Evolutionary conservation across 179 eudicot species (phyloP).

Genomic region (Gypsophila paniculata): DNA sequence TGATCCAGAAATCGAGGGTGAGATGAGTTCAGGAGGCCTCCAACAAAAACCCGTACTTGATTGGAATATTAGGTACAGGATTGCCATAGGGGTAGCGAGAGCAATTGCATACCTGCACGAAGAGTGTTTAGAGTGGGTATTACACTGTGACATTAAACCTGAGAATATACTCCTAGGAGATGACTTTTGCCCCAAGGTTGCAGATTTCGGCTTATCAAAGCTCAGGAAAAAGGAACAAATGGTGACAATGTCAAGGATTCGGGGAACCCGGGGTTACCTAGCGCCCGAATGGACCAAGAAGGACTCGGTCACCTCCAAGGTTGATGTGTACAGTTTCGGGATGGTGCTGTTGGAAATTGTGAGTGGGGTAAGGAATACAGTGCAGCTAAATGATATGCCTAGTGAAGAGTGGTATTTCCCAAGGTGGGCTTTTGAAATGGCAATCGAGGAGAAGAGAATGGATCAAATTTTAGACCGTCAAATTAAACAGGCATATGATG

Average conservation of each 20-base stretch:
- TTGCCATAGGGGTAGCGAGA: constrained; percentile 77
- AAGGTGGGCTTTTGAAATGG: constrained; percentile 76
- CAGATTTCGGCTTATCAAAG: constrained; percentile 81
- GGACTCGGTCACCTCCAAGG: constrained; percentile 67
- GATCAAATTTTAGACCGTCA: constrained; percentile 57
- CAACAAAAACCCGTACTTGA: constrained; percentile 54
- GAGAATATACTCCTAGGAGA: constrained; percentile 83
- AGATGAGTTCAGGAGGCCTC: neutral
- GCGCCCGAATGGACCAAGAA: constrained; percentile 79
- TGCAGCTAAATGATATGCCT: constrained; percentile 38
- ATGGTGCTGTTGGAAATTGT: constrained; percentile 76
- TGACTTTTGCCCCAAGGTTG: constrained; percentile 82
- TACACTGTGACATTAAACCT: constrained; percentile 87
- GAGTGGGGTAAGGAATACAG: constrained; percentile 53
- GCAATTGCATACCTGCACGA: constrained; percentile 88
- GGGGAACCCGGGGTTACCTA: constrained; percentile 85
- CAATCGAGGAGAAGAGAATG: constrained; percentile 50
- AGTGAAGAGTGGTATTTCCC: constrained; percentile 87
- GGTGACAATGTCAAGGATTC: constrained; percentile 55
- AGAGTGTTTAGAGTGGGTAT: constrained; percentile 80
- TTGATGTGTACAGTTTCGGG: constrained; percentile 82
- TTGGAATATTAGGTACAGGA: constrained; percentile 76
- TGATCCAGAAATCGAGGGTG: constrained; percentile 1
- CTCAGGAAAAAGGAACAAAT: constrained; percentile 68
- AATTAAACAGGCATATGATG: constrained; percentile 50